Evolutionary conservation across 805 yeast species (phyloP).

Genomic region (Cyberlindnera suaveolens): DNA sequence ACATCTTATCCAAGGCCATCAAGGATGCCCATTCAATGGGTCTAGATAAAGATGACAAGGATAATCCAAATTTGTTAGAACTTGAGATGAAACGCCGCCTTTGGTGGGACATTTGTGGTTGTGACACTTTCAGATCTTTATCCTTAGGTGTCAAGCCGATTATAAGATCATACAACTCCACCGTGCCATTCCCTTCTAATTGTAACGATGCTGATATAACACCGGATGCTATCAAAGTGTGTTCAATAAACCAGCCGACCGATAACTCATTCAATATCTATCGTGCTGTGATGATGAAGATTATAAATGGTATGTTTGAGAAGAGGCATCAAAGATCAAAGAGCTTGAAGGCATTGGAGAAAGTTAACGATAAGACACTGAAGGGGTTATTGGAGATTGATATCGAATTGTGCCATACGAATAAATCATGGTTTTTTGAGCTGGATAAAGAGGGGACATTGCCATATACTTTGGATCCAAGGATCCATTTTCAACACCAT

Average conservation of each 20-base stretch:
- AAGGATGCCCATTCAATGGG: constrained; percentile 22
- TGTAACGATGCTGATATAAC: constrained; percentile 26
- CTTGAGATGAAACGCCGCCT: constrained; percentile 27
- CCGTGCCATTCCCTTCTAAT: constrained; percentile 29
- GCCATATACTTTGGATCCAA: constrained; percentile 19
- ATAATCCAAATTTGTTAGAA: constrained; percentile 20
- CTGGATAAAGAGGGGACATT: constrained; percentile 20
- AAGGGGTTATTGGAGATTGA: constrained; percentile 23
- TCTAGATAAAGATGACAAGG: constrained; percentile 20
- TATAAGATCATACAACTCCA: constrained; percentile 18
- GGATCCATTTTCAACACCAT: constrained; percentile 26
- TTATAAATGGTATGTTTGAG: constrained; percentile 23
- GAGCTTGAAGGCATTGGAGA: constrained; percentile 13
- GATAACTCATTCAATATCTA: constrained; percentile 24
- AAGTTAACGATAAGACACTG: constrained; percentile 15
- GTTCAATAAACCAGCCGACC: constrained; percentile 20
- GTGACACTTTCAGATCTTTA: constrained; percentile 23
- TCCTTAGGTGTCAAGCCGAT: constrained; percentile 21
- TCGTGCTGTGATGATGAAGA: constrained; percentile 23
- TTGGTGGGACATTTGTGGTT: constrained; percentile 27
- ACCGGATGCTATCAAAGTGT: constrained; percentile 15
- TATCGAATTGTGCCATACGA: constrained; percentile 19
- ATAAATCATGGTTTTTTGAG: constrained; percentile 23
- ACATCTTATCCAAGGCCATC: constrained; percentile 17
- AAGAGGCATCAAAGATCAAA: constrained; percentile 16